Evolutionary conservation across 176 grass and related monocot genomes (phyloP).

Genomic region (Leersia perrieri): DNA sequence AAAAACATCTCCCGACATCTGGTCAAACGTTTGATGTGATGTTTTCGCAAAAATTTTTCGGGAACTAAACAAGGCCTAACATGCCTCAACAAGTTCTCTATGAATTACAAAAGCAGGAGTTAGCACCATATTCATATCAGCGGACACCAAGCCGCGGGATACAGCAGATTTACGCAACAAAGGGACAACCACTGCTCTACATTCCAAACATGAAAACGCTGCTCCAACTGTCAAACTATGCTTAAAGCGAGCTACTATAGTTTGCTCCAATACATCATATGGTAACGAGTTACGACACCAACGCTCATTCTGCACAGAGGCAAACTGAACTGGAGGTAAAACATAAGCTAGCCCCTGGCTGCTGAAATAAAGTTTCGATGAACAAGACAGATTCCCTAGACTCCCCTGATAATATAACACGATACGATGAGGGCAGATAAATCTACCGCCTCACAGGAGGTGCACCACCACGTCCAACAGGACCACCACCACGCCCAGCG

Average conservation of each 20-base stretch:
- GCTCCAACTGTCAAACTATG: background rate
- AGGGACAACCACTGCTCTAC: background rate
- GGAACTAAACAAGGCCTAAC: no score
- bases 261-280: background rate
- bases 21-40: no score
- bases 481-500: constrained; percentile 46
- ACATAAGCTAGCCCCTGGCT: constrained; percentile 19
- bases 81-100: no score
- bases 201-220: background rate
- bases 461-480: constrained; percentile 36
- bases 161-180: background rate
- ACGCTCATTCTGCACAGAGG: background rate
- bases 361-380: background rate
- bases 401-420: background rate
- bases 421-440: background rate
- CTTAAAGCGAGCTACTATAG: background rate
- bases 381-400: background rate
- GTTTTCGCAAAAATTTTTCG: no score
- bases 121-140: background rate
- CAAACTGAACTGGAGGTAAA: constrained; percentile 7
- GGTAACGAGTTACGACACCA: background rate
- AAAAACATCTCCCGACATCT: no score
- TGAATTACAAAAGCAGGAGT: no score
- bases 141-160: background rate
- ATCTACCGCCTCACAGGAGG: constrained; percentile 48